Evolutionary conservation across 257 asterid genomes (phyloP), one percentile per base, ranked within the genome.

Genomic region (Plectranthus barbatus): DNA sequence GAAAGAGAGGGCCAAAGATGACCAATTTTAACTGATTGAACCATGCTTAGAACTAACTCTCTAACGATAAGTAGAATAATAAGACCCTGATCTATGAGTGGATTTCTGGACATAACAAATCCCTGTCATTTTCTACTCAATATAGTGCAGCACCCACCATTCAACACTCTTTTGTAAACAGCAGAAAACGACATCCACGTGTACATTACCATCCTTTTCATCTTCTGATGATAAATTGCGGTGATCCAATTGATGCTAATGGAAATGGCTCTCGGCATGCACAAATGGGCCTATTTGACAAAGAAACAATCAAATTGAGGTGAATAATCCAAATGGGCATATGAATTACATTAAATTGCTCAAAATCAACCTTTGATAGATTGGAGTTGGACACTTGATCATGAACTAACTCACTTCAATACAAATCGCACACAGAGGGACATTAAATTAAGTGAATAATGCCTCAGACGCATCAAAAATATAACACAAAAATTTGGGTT

Each of bases 71-170:
- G 62, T 29, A 61, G 24, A 70, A 66, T 50, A 70, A 56, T 46
- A 62, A 41, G 45, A 68, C 20, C 69, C 66, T 45, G 37, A 49
- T 69, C 2, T 26, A 34, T 62, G 68, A 62, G 72, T 67, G 72
- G 66, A 46, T 67, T 46, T 42, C 33, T 56, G 72, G 33, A 67
- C 33, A 56, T 47, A 39, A 40, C 18, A 74, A 66, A 60, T 64
- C 71, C 79, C 72, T 66, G 69, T 63, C 64, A 60, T 50, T 44
- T 69, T 69, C 72, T 68, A 61, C 74, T 68, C 48, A 33, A 13
- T 29, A 34, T 64, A 42, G 26, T 74, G 75, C 72, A 69, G 57
- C 51, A 39, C 19, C 66, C 79, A 72, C 65, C 68, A 52, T 37
- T 60, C 26, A 68, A 18, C 59, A 40, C 47, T 62, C 64, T 37